Conservation (phyloP, 2,329 filamentous ascomycete genomes). For the Colletotrichum caudatum region DNA sequence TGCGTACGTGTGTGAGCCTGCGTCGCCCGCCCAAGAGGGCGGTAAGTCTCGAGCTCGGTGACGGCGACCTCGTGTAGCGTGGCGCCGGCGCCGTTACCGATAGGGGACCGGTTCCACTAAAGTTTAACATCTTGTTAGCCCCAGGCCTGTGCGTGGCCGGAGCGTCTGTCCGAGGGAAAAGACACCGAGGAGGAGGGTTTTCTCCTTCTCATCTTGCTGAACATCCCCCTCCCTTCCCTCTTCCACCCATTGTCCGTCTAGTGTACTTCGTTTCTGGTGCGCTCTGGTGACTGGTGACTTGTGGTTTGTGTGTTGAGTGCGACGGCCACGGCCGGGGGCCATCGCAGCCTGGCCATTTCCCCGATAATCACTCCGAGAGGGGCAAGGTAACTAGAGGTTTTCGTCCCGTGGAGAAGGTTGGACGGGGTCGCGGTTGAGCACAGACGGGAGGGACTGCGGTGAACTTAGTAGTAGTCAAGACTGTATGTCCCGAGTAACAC, state of each 20-base stretch:
- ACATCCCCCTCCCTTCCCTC: neutral
- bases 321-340: slow-evolving; percentile 12
- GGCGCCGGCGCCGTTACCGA: slow-evolving; percentile 36
- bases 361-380: slow-evolving; percentile 36
- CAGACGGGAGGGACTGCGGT: slow-evolving; percentile 1
- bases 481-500: slow-evolving; percentile 3
- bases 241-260: neutral
- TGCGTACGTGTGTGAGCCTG: neutral
- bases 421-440: slow-evolving; percentile 26
- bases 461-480: slow-evolving; percentile 27
- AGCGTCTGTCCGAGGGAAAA: slow-evolving; percentile 19
- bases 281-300: slow-evolving; percentile 19
- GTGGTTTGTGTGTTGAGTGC: slow-evolving; percentile 6
- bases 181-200: slow-evolving; percentile 24
- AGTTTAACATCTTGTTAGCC: slow-evolving; percentile 20
- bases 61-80: slow-evolving; percentile 27
- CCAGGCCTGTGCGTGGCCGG: slow-evolving; percentile 20
- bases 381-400: slow-evolving; percentile 15
- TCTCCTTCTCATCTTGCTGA: slow-evolving; percentile 13
- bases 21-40: too few species aligned
- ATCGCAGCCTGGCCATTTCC: slow-evolving; percentile 24
- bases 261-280: neutral
- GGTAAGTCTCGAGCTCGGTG: slow-evolving; percentile 19
- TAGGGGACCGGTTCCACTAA: slow-evolving; percentile 21
- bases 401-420: slow-evolving; percentile 21